Percentiles rank a stretch among this genome's conserved stretches.
These are phyloP conservation scores for Amanita molliuscula DNA, from an alignment of 768 basidiomycete genomes.

Conservation along the genomic window DNA sequence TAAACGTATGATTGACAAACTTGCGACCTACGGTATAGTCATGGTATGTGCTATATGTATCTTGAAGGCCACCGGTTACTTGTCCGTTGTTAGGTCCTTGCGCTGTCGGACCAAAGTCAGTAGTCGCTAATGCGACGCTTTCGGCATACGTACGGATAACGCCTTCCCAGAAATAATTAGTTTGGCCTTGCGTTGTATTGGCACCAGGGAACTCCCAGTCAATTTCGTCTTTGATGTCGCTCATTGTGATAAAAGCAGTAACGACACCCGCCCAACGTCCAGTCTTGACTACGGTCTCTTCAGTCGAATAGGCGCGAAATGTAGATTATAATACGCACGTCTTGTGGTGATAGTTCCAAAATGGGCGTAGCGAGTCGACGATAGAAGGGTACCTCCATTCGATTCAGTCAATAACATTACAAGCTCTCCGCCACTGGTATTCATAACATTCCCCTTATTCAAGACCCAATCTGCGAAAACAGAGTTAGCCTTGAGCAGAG, in stretches of 20 bases:
- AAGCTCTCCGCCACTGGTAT: slow-evolving; percentile 51
- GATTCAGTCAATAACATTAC: slow-evolving; percentile 55
- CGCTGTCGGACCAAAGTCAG: slow-evolving; percentile 19
- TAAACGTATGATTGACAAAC: not conserved
- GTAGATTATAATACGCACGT: slow-evolving; percentile 23
- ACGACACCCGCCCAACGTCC: slow-evolving; percentile 76
- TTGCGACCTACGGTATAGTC: slow-evolving; percentile 52
- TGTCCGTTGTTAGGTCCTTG: slow-evolving; percentile 35
- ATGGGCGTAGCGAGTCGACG: slow-evolving; percentile 73
- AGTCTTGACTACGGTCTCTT: slow-evolving; percentile 49
- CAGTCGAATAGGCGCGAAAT: not conserved
- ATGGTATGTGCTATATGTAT: slow-evolving; percentile 65
- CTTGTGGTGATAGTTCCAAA: slow-evolving; percentile 68
- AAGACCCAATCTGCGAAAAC: slow-evolving; percentile 53
- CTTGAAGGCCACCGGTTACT: slow-evolving; percentile 35
- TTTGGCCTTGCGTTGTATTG: slow-evolving; percentile 55
- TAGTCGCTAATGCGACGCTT: not conserved
- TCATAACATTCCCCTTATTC: slow-evolving; percentile 56
- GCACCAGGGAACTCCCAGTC: slow-evolving; percentile 81
- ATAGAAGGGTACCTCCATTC: slow-evolving; percentile 70
- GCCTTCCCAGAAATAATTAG: slow-evolving; percentile 77
- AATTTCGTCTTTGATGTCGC: slow-evolving; percentile 75
- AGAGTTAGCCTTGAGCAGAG: not conserved
- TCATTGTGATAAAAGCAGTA: slow-evolving; percentile 81
- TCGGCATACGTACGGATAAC: slow-evolving; percentile 40